Conservation (phyloP, 2,329 filamentous ascomycete genomes). For the Aspergillus niger region DNA sequence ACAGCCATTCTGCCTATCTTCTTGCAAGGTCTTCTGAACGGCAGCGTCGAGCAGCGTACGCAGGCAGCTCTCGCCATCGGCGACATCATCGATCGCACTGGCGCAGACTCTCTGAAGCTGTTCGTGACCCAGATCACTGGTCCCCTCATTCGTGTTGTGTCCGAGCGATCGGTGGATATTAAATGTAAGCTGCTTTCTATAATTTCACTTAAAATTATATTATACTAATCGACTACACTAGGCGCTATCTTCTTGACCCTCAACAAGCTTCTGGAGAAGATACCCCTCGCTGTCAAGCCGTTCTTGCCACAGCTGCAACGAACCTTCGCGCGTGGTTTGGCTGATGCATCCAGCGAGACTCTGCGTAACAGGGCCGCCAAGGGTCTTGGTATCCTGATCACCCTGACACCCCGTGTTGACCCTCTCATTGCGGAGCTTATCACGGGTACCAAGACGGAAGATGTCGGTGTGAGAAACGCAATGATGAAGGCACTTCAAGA, state of each 20-base stretch:
- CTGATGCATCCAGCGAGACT: constrained; percentile 87
- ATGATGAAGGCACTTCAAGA: constrained; percentile 98
- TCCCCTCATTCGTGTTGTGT: constrained; percentile 95
- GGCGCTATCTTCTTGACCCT: constrained; percentile 90
- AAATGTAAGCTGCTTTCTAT: constrained; percentile 55
- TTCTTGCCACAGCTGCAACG: constrained; percentile 96
- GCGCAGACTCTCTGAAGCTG: constrained; percentile 81
- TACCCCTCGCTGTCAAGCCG: constrained; percentile 90
- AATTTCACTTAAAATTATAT: neutral
- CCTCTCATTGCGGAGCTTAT: constrained; percentile 91
- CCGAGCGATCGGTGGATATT: constrained; percentile 92
- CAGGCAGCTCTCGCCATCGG: constrained; percentile 91
- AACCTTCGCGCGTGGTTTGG: constrained; percentile 94
- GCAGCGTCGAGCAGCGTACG: constrained; percentile 85
- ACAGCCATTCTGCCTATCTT: constrained; percentile 96
- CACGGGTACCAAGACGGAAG: constrained; percentile 88
- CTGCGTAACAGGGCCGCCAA: constrained; percentile 86
- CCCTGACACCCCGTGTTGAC: constrained; percentile 90
- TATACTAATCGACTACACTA: constrained; percentile 29
- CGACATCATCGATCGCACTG: constrained; percentile 92
- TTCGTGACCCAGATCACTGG: constrained; percentile 98
- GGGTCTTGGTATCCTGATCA: constrained; percentile 92
- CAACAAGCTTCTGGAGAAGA: constrained; percentile 95
- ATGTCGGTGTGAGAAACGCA: constrained; percentile 83
- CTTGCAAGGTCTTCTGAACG: constrained; percentile 96